A percentile compares a stretch with the other conserved stretches of the same genome.
These are phyloP conservation scores for Hypholoma sublateritium DNA, from an alignment of 768 basidiomycete species.

Conservation along the genomic window DNA sequence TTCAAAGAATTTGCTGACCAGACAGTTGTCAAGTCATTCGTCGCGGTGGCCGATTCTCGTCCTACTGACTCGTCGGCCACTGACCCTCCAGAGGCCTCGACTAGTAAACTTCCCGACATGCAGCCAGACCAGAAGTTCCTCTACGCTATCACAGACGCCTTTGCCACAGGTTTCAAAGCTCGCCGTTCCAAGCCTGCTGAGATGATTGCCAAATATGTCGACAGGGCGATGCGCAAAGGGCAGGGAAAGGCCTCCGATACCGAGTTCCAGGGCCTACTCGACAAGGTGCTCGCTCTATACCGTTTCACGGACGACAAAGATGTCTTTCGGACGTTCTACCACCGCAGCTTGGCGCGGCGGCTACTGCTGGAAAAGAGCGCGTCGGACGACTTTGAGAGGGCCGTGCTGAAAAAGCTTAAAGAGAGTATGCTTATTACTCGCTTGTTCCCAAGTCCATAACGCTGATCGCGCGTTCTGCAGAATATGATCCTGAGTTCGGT, in stretches of 20 bases:
- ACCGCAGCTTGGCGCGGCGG: slow-evolving; percentile 84
- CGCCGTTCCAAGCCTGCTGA: slow-evolving; percentile 85
- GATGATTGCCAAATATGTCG: slow-evolving; percentile 90
- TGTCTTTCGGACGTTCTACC: slow-evolving; percentile 92
- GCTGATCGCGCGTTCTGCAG: slow-evolving; percentile 37
- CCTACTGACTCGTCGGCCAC: neutral
- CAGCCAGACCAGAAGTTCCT: slow-evolving; percentile 54
- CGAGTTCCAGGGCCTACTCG: slow-evolving; percentile 62
- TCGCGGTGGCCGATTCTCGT: slow-evolving; percentile 29
- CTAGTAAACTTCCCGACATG: slow-evolving; percentile 31
- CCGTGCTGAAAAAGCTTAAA: slow-evolving; percentile 83
- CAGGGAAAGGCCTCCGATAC: slow-evolving; percentile 67
- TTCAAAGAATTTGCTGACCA: slow-evolving; percentile 62
- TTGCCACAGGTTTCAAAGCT: slow-evolving; percentile 70
- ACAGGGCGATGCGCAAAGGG: slow-evolving; percentile 83
- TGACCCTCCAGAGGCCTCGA: slow-evolving; percentile 19
- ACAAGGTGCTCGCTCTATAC: slow-evolving; percentile 72
- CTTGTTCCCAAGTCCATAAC: slow-evolving; percentile 1
- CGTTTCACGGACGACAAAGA: slow-evolving; percentile 91
- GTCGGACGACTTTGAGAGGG: slow-evolving; percentile 83
- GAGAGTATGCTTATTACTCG: slow-evolving; percentile 33
- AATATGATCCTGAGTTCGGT: slow-evolving; percentile 93
- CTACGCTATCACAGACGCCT: slow-evolving; percentile 72
- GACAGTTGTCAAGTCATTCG: slow-evolving; percentile 51
- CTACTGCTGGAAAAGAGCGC: slow-evolving; percentile 83